Conservation (phyloP, 768 basidiomycete genomes). For the Phanerochaete carnosa region DNA sequence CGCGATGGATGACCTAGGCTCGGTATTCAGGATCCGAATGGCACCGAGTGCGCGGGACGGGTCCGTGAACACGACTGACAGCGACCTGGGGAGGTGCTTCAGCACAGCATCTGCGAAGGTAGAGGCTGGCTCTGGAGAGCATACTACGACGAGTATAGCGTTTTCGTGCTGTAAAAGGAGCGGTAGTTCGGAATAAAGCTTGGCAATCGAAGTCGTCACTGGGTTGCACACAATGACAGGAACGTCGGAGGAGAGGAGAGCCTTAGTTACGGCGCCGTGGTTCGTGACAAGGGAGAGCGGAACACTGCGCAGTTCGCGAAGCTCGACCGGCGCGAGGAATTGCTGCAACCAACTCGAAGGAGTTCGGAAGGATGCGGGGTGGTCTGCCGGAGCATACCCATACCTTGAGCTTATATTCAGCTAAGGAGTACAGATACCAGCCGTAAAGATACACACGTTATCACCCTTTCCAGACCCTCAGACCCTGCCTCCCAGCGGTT, state of each 20-base stretch:
- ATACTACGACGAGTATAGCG: slow-evolving; percentile 26
- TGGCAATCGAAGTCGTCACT: slow-evolving; percentile 43
- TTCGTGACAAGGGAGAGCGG: neutral
- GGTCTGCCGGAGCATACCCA: slow-evolving; percentile 9
- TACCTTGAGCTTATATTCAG: slow-evolving; percentile 8
- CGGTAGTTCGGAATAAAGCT: slow-evolving; percentile 24
- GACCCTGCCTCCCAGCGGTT: slow-evolving; percentile 42
- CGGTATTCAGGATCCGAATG: slow-evolving; percentile 42
- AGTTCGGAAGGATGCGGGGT: slow-evolving; percentile 22
- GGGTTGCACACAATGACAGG: slow-evolving; percentile 66
- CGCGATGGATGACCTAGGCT: slow-evolving; percentile 42
- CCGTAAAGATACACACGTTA: slow-evolving; percentile 13
- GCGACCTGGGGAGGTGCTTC: slow-evolving; percentile 10
- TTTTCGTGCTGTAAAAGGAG: slow-evolving; percentile 26
- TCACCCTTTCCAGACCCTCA: slow-evolving; percentile 6
- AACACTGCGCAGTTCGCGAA: slow-evolving; percentile 23
- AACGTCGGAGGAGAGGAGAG: slow-evolving; percentile 46
- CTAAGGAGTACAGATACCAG: neutral
- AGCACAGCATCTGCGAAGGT: slow-evolving; percentile 2
- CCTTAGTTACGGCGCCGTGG: neutral
- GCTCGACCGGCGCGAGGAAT: slow-evolving; percentile 40
- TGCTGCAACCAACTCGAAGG: slow-evolving; percentile 55
- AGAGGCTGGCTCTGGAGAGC: slow-evolving; percentile 18
- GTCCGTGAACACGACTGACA: slow-evolving; percentile 48
- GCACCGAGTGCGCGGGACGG: slow-evolving; percentile 57